Percentiles rank a stretch among this genome's conserved stretches.
These are phyloP conservation scores for Scedosporium aurantiacum DNA, from an alignment of 2,329 filamentous ascomycete species.

Conservation along the genomic window DNA sequence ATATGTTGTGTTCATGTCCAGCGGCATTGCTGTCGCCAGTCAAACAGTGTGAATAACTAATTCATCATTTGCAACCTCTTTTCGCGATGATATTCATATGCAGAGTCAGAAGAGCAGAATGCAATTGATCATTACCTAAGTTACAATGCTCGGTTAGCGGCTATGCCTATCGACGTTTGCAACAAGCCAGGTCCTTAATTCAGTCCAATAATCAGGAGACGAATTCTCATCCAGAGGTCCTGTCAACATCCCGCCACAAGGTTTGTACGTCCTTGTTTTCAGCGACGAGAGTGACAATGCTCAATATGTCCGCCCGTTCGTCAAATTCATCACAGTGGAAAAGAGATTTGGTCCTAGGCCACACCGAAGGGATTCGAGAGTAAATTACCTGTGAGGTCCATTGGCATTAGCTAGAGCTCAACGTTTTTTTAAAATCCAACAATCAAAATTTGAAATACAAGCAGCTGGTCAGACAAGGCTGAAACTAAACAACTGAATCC, in stretches of 20 bases:
- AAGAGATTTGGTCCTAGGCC: background rate
- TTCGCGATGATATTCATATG: constrained; percentile 12
- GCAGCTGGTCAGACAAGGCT: constrained; percentile 53
- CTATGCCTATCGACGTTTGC: background rate
- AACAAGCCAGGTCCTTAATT: background rate
- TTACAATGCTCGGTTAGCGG: too few species aligned
- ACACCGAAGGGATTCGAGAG: constrained; percentile 7
- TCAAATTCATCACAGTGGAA: constrained; percentile 49
- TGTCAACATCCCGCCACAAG: constrained; percentile 39
- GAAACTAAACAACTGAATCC: constrained; percentile 52
- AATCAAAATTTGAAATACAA: background rate
- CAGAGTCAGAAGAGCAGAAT: too few species aligned
- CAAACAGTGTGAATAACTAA: constrained; percentile 50
- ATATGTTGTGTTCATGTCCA: constrained; percentile 38
- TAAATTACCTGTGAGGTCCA: constrained; percentile 8
- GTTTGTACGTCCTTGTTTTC: constrained; percentile 51
- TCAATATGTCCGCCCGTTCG: constrained; percentile 62
- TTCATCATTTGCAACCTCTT: constrained; percentile 19
- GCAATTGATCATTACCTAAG: too few species aligned
- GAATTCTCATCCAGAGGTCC: constrained; percentile 55
- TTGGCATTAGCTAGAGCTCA: background rate
- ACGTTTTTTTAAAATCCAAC: background rate
- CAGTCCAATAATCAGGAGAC: constrained; percentile 44
- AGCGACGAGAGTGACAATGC: constrained; percentile 34
- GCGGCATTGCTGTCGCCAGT: constrained; percentile 28